Conservation (phyloP, 345 rosid species). For the Hypericum androsaemum region DNA sequence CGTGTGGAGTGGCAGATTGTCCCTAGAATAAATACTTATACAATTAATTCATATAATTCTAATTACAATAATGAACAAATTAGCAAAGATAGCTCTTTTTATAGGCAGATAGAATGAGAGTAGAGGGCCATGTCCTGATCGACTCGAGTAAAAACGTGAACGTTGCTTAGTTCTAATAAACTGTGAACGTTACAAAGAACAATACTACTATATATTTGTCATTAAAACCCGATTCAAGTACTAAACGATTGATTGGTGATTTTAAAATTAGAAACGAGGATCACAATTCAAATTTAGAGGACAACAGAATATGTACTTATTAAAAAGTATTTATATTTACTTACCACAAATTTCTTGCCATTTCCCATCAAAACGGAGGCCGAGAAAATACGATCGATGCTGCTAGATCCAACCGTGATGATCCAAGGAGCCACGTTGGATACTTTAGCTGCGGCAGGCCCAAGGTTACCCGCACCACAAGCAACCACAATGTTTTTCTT, state of each 20-base stretch:
- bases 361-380: constrained; percentile 51
- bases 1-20: constrained; percentile 42
- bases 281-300: too few relatives aligned
- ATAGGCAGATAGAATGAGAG: too few relatives aligned
- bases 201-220: too few relatives aligned
- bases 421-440: constrained; percentile 74
- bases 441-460: constrained; percentile 50
- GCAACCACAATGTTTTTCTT: constrained; percentile 51
- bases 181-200: too few relatives aligned
- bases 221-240: too few relatives aligned
- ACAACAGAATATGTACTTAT: too few relatives aligned
- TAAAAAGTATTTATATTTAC: too few relatives aligned
- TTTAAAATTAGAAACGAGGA: too few relatives aligned
- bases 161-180: too few relatives aligned
- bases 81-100: not conserved
- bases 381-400: constrained; percentile 48
- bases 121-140: too few relatives aligned
- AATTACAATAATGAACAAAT: not conserved
- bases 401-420: constrained; percentile 73
- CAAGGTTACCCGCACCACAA: constrained; percentile 62
- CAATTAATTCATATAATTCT: not conserved
- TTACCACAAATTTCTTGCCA: constrained; percentile 46
- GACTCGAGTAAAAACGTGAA: too few relatives aligned
- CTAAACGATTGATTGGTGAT: too few relatives aligned
- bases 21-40: constrained; percentile 31